A percentile compares a stretch with the other conserved stretches of the same genome.
Conservation (phyloP, 2,329 filamentous ascomycete genomes). For the Fusarium sp. region DNA sequence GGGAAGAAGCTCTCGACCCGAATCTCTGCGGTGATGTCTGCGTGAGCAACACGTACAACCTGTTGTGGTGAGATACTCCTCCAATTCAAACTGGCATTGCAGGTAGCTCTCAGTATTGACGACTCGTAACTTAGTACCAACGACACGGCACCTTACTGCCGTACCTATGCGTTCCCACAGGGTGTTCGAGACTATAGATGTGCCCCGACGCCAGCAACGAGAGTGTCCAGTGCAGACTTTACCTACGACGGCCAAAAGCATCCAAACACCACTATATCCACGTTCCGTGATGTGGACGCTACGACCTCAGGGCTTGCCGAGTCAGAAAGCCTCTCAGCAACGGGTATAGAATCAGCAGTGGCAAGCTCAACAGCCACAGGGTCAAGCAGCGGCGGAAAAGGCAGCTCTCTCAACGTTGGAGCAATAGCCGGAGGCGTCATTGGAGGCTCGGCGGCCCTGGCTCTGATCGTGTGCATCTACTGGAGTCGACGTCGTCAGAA, state of each 20-base stretch:
- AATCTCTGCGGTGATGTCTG: slow-evolving; percentile 22
- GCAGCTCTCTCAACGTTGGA: no score
- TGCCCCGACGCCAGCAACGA: slow-evolving; percentile 4
- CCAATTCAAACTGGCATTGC: not conserved
- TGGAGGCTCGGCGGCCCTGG: no score
- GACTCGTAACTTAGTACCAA: slow-evolving; percentile 5
- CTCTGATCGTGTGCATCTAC: no score
- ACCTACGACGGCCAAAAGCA: slow-evolving; percentile 19
- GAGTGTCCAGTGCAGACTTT: slow-evolving; percentile 19
- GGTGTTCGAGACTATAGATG: slow-evolving; percentile 21
- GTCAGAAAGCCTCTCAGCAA: no score
- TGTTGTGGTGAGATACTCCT: slow-evolving; percentile 11
- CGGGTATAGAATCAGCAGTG: no score
- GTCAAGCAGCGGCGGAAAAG: no score
- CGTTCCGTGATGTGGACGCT: not conserved
- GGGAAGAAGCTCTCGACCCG: slow-evolving; percentile 7
- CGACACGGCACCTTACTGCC: slow-evolving; percentile 18
- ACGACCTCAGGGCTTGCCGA: not conserved
- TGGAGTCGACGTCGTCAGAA: no score
- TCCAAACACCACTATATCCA: slow-evolving; percentile 3
- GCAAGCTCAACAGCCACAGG: no score
- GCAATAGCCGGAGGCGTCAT: no score
- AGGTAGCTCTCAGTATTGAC: no score
- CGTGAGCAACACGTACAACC: slow-evolving; percentile 26
- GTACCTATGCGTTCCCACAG: slow-evolving; percentile 23